Percentiles rank a stretch among this genome's conserved stretches.
Conservation (phyloP, 495 filamentous ascomycete species). For the Xylona heveae region DNA sequence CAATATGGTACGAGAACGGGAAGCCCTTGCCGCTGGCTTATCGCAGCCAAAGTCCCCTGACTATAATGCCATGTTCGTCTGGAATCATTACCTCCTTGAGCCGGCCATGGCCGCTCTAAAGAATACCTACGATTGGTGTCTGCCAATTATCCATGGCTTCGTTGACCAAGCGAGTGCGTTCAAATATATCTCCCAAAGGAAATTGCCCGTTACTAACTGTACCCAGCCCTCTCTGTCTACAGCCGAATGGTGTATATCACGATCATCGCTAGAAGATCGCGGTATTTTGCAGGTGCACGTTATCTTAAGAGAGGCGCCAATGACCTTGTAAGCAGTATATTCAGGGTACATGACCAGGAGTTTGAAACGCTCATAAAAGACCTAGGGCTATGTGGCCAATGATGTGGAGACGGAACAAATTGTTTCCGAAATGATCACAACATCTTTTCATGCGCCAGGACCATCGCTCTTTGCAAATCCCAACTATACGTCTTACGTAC, state of each 20-base stretch:
- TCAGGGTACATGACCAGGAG: too few species aligned
- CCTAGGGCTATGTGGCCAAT: conserved; percentile 77
- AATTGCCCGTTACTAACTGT: background rate
- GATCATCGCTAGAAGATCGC: conserved; percentile 76
- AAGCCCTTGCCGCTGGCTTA: conserved; percentile 38
- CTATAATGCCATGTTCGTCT: conserved; percentile 90
- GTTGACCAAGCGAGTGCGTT: conserved; percentile 56
- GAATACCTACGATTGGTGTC: conserved; percentile 82
- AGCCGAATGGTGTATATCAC: conserved; percentile 78
- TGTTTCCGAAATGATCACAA: conserved; percentile 79
- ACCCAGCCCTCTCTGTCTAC: conserved; percentile 49
- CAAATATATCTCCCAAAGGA: conserved; percentile 12
- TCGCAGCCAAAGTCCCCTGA: conserved; percentile 35
- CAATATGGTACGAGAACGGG: conserved; percentile 70
- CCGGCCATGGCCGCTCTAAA: conserved; percentile 51
- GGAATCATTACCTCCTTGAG: conserved; percentile 77
- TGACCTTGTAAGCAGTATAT: conserved; percentile 31
- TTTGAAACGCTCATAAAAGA: too few species aligned
- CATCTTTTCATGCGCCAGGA: conserved; percentile 85
- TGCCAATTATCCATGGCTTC: conserved; percentile 90
- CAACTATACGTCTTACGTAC: conserved; percentile 85
- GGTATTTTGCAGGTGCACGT: conserved; percentile 83
- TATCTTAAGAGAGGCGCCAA: conserved; percentile 92
- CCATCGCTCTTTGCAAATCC: conserved; percentile 73
- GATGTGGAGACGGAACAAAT: conserved; percentile 99